A percentile compares a stretch with the other conserved stretches of the same genome.
These are phyloP conservation scores for Avicennia marina DNA, from an alignment of 257 asterid species.

Conservation along the genomic window DNA sequence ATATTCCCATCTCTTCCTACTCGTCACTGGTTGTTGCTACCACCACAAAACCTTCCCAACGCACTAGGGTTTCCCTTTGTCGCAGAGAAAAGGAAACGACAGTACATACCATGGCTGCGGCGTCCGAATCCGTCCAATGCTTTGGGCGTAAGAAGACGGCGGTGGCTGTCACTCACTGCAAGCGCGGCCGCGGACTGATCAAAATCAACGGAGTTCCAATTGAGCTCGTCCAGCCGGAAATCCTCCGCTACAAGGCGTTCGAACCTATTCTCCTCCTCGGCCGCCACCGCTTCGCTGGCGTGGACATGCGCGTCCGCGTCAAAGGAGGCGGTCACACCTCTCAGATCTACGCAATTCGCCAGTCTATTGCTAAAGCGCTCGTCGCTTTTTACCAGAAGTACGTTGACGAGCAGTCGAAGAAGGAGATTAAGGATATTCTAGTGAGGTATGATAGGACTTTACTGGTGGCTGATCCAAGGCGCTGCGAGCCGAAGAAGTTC, in stretches of 20 bases:
- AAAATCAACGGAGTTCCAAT: conserved; percentile 77
- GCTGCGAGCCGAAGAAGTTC: conserved; percentile 88
- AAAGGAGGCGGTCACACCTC: conserved; percentile 81
- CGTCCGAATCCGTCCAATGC: conserved; percentile 60
- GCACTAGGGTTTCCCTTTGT: no score
- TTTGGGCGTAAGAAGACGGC: conserved; percentile 82
- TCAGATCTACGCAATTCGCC: conserved; percentile 79
- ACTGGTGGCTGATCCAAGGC: conserved; percentile 85
- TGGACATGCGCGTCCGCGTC: conserved; percentile 79
- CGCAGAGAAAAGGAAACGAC: background rate
- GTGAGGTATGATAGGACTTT: conserved; percentile 67
- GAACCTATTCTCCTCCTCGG: conserved; percentile 74
- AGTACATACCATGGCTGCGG: conserved; percentile 32
- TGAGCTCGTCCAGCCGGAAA: conserved; percentile 75
- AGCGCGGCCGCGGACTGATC: conserved; percentile 69
- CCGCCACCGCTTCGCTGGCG: conserved; percentile 67
- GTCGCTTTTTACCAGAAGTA: conserved; percentile 78
- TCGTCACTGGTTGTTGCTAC: no score
- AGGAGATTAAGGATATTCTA: conserved; percentile 79
- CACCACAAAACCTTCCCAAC: no score
- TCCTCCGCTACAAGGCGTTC: conserved; percentile 74
- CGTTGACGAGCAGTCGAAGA: conserved; percentile 74
- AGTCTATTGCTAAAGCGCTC: conserved; percentile 68
- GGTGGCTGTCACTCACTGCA: conserved; percentile 80
- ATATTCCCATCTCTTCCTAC: no score